Conservation (phyloP, 345 rosid species). For the Schrenkiella parvula region DNA sequence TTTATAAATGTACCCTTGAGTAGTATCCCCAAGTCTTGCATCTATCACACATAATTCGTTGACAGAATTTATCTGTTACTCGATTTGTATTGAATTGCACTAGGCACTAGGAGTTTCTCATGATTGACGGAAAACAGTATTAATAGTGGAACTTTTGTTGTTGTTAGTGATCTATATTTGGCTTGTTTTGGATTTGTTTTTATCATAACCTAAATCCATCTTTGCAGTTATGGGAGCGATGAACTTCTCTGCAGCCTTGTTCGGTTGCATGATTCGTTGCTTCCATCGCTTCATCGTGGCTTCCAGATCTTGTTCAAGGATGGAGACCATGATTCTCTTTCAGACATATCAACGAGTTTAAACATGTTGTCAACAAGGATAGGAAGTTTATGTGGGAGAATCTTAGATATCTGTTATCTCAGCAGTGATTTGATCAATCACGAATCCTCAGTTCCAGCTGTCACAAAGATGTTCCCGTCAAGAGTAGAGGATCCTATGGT, state of each 20-base stretch:
- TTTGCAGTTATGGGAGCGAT: conserved; percentile 73
- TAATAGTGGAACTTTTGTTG: neutral
- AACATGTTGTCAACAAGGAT: conserved; percentile 73
- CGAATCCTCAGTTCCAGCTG: conserved; percentile 39
- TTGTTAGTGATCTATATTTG: neutral
- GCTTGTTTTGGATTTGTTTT: neutral
- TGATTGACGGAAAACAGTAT: neutral
- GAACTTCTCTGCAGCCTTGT: conserved; percentile 65
- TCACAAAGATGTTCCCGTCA: conserved; percentile 80
- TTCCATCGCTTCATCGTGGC: conserved; percentile 73
- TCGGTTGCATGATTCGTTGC: conserved; percentile 73
- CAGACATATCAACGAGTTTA: conserved; percentile 51
- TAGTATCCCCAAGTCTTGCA: neutral
- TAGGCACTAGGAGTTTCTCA: neutral
- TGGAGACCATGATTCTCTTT: conserved; percentile 42
- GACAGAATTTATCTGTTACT: neutral
- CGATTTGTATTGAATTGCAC: neutral
- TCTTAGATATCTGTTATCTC: conserved; percentile 68
- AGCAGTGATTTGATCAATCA: conserved; percentile 49
- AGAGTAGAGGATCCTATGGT: conserved; percentile 85
- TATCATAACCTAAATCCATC: conserved; percentile 15
- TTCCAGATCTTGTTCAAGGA: conserved; percentile 45
- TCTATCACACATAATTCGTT: neutral
- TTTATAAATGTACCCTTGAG: neutral
- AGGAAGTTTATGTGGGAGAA: conserved; percentile 68